Evolutionary conservation across 371 early-diverging fungal species (phyloP).

Genomic region (Capillidium rhysosporum): DNA sequence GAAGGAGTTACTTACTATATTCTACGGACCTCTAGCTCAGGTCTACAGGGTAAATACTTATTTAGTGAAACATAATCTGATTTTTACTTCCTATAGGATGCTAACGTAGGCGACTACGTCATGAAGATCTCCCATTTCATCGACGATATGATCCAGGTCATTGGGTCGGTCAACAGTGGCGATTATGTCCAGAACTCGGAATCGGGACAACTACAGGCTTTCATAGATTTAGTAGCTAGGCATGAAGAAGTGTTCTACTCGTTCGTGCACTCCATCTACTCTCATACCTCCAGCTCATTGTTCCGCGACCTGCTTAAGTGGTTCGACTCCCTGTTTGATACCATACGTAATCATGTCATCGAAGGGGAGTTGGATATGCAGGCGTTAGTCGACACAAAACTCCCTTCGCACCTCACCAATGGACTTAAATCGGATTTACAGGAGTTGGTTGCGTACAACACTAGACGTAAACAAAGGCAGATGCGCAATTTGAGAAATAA

Average conservation of each 20-base stretch:
- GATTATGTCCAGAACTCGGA: neutral
- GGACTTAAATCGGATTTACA: neutral
- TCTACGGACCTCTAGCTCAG: conserved; percentile 38
- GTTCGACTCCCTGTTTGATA: conserved; percentile 15
- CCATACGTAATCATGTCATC: neutral
- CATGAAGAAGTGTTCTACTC: conserved; percentile 31
- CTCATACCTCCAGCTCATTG: conserved; percentile 19
- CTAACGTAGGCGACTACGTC: conserved; percentile 36
- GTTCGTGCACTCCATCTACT: conserved; percentile 36
- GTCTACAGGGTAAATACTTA: conserved; percentile 21
- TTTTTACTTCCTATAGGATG: conserved; percentile 13
- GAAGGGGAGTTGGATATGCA: neutral
- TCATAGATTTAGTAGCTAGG: conserved; percentile 19
- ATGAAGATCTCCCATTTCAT: conserved; percentile 29
- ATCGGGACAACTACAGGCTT: conserved; percentile 4
- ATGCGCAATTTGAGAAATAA: neutral
- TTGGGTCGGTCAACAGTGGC: conserved; percentile 22
- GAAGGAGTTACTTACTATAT: conserved; percentile 35
- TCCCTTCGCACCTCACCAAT: neutral
- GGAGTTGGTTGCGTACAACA: neutral
- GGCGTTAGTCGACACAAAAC: neutral
- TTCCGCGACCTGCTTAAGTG: conserved; percentile 18
- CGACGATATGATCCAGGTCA: conserved; percentile 30
- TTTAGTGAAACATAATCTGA: neutral
- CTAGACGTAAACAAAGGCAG: neutral